Conservation (phyloP, 2,329 filamentous ascomycete genomes). For the Capronia americana region DNA sequence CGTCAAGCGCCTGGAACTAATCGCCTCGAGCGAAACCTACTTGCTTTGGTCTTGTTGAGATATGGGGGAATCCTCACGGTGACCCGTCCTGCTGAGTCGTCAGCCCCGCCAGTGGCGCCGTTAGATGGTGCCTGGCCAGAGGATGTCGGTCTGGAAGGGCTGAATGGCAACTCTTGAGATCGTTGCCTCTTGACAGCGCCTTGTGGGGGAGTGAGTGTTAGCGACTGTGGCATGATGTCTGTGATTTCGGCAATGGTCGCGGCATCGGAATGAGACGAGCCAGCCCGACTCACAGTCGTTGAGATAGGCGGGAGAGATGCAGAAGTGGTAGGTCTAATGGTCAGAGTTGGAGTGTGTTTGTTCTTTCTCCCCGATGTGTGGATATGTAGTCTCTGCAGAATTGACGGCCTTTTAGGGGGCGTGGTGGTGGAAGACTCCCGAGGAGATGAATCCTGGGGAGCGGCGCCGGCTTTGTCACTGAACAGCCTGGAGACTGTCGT, state of each 20-base stretch:
- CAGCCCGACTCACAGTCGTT: constrained; percentile 30
- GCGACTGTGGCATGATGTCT: constrained; percentile 37
- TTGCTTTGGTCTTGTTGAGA: constrained; percentile 36
- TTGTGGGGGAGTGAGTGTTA: constrained; percentile 33
- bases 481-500: constrained; percentile 39
- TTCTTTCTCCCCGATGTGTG: constrained; percentile 32
- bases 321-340: constrained; percentile 34
- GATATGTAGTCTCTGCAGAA: constrained; percentile 39
- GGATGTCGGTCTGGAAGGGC: constrained; percentile 16
- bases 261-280: constrained; percentile 36
- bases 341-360: constrained; percentile 34
- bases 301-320: constrained; percentile 30
- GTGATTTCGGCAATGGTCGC: constrained; percentile 37
- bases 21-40: constrained; percentile 28
- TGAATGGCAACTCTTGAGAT: constrained; percentile 30
- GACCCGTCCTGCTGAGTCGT: constrained; percentile 20
- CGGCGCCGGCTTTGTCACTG: constrained; percentile 39
- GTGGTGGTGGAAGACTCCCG: constrained; percentile 32
- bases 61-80: constrained; percentile 37
- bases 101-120: constrained; percentile 15
- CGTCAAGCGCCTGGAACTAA: not conserved
- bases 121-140: constrained; percentile 24
- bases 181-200: constrained; percentile 36
- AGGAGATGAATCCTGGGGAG: constrained; percentile 35
- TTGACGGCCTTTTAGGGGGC: constrained; percentile 31